Conservation (phyloP, 352 stramenopile genomes). For the Vaucheria bursata region DNA sequence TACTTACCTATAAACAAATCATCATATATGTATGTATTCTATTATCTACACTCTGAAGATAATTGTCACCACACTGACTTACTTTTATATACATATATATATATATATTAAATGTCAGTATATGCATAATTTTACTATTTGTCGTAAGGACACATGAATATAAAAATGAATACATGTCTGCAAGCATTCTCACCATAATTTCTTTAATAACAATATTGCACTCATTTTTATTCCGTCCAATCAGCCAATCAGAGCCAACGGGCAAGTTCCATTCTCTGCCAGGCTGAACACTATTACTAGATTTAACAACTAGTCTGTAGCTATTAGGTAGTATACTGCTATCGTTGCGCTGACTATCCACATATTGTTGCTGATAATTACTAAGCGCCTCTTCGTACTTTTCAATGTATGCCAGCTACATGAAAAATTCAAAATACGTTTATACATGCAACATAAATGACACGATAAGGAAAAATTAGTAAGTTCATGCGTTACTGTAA, state of each 20-base stretch:
- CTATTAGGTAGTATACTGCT: background rate
- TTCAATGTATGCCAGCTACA: background rate
- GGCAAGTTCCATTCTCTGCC: background rate
- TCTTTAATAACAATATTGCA: background rate
- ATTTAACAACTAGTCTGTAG: background rate
- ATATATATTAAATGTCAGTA: no score
- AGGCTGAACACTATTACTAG: background rate
- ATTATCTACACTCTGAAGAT: no score
- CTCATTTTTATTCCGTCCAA: background rate
- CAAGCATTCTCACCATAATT: background rate
- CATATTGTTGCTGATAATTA: background rate
- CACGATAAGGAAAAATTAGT: no score
- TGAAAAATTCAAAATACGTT: no score
- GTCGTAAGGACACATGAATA: no score
- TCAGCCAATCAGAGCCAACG: background rate
- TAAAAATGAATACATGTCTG: no score
- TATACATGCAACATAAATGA: no score
- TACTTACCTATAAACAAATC: background rate
- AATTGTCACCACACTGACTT: no score
- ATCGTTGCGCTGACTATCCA: background rate
- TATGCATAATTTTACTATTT: no score
- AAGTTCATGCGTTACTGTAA: no score
- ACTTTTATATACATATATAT: no score
- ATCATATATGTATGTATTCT: no score
- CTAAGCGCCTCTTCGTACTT: background rate